A percentile compares a stretch with the other conserved stretches of the same genome.
These are phyloP conservation scores for Nyssa sinensis DNA, from an alignment of 148 eudicot genomes.

Conservation along the genomic window DNA sequence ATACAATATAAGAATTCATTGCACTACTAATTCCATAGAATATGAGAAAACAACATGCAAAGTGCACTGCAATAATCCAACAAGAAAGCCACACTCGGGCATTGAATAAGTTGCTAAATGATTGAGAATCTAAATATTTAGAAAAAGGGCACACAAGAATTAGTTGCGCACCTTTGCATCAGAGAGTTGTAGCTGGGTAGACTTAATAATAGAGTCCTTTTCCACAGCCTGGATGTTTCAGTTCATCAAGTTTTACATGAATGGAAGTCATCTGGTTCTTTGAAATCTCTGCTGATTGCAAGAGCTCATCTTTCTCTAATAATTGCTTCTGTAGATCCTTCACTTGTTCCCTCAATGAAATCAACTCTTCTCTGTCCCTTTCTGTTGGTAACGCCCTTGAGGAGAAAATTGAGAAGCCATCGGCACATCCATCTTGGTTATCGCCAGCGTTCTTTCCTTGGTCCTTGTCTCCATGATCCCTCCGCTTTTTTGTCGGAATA, in stretches of 20 bases:
- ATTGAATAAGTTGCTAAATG: not conserved
- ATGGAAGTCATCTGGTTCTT: slow-evolving; percentile 48
- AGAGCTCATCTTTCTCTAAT: slow-evolving; percentile 72
- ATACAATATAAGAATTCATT: not conserved
- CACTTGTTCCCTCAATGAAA: slow-evolving; percentile 63
- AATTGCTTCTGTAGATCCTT: slow-evolving; percentile 65
- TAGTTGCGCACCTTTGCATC: slow-evolving; percentile 66
- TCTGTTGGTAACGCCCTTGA: slow-evolving; percentile 48
- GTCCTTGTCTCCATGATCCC: slow-evolving; percentile 46
- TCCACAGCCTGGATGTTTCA: slow-evolving; percentile 51
- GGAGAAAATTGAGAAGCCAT: slow-evolving; percentile 38
- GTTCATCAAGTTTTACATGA: slow-evolving; percentile 54
- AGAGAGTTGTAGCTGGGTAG: slow-evolving; percentile 68
- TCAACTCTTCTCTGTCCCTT: slow-evolving; percentile 67
- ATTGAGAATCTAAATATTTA: not conserved
- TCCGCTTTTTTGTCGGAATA: slow-evolving; percentile 49
- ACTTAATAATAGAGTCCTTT: slow-evolving; percentile 58
- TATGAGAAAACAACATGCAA: not conserved
- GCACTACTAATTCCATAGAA: not conserved
- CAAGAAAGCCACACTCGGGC: not conserved
- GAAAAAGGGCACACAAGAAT: not conserved
- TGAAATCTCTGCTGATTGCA: slow-evolving; percentile 53
- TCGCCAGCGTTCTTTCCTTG: slow-evolving; percentile 34
- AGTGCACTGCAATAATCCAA: not conserved
- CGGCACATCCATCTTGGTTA: slow-evolving; percentile 44